Evolutionary conservation across 495 filamentous ascomycete species (phyloP).

Genomic region (Aspergillus coremiiformis): DNA sequence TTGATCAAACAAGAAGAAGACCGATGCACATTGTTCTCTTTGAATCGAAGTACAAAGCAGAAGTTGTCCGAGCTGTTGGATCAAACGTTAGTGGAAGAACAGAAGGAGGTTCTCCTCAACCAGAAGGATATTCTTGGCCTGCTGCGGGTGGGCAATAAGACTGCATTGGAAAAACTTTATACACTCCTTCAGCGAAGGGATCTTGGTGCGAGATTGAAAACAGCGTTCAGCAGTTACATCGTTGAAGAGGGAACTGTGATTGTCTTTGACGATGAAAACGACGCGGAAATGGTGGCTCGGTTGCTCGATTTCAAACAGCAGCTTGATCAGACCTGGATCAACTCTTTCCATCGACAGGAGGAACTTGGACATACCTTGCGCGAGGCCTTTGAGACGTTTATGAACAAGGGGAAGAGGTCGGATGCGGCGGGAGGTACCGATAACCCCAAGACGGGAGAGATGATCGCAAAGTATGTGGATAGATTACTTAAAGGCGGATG

Average conservation of each 20-base stretch:
- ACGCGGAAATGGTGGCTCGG: constrained; percentile 79
- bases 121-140: constrained; percentile 57
- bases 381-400: constrained; percentile 79
- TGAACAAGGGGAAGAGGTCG: constrained; percentile 72
- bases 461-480: constrained; percentile 98
- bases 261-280: constrained; percentile 67
- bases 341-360: constrained; percentile 67
- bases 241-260: constrained; percentile 66
- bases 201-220: constrained; percentile 56
- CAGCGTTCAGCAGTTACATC: constrained; percentile 73
- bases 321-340: constrained; percentile 64
- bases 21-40: constrained; percentile 68
- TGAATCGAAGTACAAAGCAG: constrained; percentile 75
- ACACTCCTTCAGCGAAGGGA: constrained; percentile 57
- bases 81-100: constrained; percentile 52
- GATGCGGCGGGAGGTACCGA: constrained; percentile 62
- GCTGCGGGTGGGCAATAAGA: constrained; percentile 55
- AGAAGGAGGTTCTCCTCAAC: constrained; percentile 55
- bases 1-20: constrained; percentile 63
- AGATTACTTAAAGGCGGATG: constrained; percentile 77
- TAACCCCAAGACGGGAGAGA: constrained; percentile 91
- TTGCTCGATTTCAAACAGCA: constrained; percentile 75
- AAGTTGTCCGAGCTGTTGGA: constrained; percentile 66
- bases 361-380: constrained; percentile 67
- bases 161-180: constrained; percentile 69